Conservation (phyloP, 352 stramenopile genomes). For the Blastocystis hominis region DNA sequence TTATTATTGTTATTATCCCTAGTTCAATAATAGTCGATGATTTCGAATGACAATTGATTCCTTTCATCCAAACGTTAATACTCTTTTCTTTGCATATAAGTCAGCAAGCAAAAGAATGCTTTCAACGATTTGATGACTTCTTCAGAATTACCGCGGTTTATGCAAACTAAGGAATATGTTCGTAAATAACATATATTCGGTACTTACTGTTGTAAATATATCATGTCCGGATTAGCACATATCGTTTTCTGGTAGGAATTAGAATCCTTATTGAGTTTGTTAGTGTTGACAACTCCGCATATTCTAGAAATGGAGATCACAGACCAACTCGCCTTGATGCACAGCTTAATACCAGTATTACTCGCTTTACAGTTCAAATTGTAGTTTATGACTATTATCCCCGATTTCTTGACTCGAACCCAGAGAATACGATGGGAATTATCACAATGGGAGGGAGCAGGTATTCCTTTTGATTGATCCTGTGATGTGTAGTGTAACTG, state of each 20-base stretch:
- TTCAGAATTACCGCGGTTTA: neutral
- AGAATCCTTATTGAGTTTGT: neutral
- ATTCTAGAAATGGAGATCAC: conserved; percentile 45
- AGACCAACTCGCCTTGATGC: conserved; percentile 31
- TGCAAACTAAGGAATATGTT: neutral
- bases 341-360: conserved; percentile 32
- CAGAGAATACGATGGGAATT: conserved; percentile 42
- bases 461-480: neutral
- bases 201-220: neutral
- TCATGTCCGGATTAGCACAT: conserved; percentile 28
- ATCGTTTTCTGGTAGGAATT: conserved; percentile 23
- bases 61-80: no score
- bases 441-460: conserved; percentile 49
- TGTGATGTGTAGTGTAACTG: conserved; percentile 16
- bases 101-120: no score
- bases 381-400: conserved; percentile 55
- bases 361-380: neutral
- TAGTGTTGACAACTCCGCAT: conserved; percentile 54
- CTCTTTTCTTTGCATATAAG: no score
- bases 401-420: conserved; percentile 27
- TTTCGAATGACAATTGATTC: no score
- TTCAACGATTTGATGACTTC: no score
- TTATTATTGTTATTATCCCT: neutral
- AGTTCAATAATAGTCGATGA: neutral
- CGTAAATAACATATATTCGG: neutral